Conservation (phyloP, 345 rosid species). For the Sonneratia caseolaris region DNA sequence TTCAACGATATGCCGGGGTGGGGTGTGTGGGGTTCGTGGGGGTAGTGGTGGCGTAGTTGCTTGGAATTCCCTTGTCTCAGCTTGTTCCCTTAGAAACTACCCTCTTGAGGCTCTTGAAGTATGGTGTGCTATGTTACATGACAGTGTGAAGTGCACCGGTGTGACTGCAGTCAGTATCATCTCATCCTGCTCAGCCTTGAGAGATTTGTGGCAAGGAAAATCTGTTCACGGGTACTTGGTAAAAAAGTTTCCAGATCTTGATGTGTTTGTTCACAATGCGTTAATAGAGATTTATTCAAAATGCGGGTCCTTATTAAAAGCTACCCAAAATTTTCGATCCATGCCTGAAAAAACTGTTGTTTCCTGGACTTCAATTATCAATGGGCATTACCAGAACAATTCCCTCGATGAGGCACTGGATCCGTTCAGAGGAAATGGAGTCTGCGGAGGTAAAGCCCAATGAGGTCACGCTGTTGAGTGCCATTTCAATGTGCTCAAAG, state of each 20-base stretch:
- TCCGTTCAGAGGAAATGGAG: slow-evolving; percentile 28
- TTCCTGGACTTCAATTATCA: slow-evolving; percentile 31
- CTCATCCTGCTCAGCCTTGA: slow-evolving; percentile 13
- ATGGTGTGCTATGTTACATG: slow-evolving; percentile 8
- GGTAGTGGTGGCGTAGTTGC: too few relatives aligned
- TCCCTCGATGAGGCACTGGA: slow-evolving; percentile 26
- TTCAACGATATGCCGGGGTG: slow-evolving; percentile 29
- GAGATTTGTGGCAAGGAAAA: slow-evolving; percentile 18
- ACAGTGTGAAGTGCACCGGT: slow-evolving; percentile 7
- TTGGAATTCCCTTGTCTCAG: slow-evolving; percentile 25
- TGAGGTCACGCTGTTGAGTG: slow-evolving; percentile 26
- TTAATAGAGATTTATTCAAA: slow-evolving; percentile 23
- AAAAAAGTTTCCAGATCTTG: slow-evolving; percentile 6
- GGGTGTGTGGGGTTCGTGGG: too few relatives aligned
- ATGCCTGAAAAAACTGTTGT: slow-evolving; percentile 23
- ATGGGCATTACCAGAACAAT: slow-evolving; percentile 15
- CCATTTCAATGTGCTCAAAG: slow-evolving; percentile 29
- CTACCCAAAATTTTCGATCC: slow-evolving; percentile 12
- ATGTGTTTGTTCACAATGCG: slow-evolving; percentile 22
- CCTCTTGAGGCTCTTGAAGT: slow-evolving; percentile 15
- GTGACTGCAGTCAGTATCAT: slow-evolving; percentile 15
- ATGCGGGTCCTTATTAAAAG: slow-evolving; percentile 15
- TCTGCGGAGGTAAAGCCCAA: slow-evolving; percentile 20
- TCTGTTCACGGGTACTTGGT: slow-evolving; percentile 16
- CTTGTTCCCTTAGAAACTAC: slow-evolving; percentile 12